phyloP scores from a whole-genome alignment of 2,329 filamentous ascomycete genomes.

The Neoarthrinium moseri region DNA sequence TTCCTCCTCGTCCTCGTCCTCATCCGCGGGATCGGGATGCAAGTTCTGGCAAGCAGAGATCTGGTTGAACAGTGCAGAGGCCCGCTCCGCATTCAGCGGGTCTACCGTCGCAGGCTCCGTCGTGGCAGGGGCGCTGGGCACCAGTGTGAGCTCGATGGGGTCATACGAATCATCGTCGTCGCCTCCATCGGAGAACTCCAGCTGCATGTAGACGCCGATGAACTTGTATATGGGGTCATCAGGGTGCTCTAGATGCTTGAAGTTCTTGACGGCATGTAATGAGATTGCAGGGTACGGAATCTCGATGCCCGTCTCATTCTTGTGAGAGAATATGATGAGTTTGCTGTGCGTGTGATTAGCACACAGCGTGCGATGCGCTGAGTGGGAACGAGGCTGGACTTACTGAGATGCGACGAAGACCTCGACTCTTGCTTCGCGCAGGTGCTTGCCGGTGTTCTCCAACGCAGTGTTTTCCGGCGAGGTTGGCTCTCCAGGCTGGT shows the following conservation, averaged over 20 bases:
- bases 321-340: conserved; percentile 63
- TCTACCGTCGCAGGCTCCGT: conserved; percentile 27
- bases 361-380: not conserved
- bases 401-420: conserved; percentile 61
- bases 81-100: conserved; percentile 26
- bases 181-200: conserved; percentile 60
- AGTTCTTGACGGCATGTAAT: conserved; percentile 71
- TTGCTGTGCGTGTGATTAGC: conserved; percentile 32
- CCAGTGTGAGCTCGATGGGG: conserved; percentile 66
- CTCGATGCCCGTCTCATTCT: conserved; percentile 58
- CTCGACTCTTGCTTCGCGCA: conserved; percentile 43
- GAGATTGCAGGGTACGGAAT: conserved; percentile 75
- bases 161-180: conserved; percentile 63
- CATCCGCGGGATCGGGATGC: conserved; percentile 67
- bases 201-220: conserved; percentile 62
- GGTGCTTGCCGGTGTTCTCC: conserved; percentile 28
- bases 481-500: conserved; percentile 22
- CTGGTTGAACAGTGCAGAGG: conserved; percentile 62
- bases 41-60: conserved; percentile 74
- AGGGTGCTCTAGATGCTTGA: conserved; percentile 35
- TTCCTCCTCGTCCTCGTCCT: conserved; percentile 54
- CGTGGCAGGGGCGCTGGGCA: conserved; percentile 41
- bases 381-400: conserved; percentile 14
- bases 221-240: conserved; percentile 39
- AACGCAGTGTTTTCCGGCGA: conserved; percentile 30